Conservation (phyloP, 2,329 filamentous ascomycete species). For the Orbilia javanica region DNA sequence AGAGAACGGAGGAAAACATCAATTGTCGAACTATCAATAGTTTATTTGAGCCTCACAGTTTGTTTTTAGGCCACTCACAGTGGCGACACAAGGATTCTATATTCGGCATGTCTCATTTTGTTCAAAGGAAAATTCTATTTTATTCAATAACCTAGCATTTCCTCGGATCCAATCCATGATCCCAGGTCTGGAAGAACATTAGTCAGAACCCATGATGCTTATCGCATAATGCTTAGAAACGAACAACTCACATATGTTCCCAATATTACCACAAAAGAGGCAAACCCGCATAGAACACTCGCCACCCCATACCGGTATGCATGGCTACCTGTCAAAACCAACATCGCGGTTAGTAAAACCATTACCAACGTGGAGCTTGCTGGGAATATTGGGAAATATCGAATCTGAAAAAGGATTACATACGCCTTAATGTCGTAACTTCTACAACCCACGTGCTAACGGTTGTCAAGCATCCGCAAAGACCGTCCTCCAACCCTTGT, state of each 20-base stretch:
- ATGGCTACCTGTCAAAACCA: constrained; percentile 49
- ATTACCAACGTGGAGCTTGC: background rate
- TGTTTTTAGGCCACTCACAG: constrained; percentile 23
- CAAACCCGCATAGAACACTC: constrained; percentile 60
- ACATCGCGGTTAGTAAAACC: constrained; percentile 15
- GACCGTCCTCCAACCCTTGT: constrained; percentile 76
- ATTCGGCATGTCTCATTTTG: constrained; percentile 16
- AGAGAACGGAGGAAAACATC: background rate
- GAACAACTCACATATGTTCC: constrained; percentile 60
- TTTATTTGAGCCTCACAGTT: constrained; percentile 48
- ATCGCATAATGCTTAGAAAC: constrained; percentile 1
- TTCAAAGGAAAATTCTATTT: background rate
- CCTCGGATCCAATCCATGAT: constrained; percentile 46
- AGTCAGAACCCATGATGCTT: background rate
- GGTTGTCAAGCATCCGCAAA: constrained; percentile 76
- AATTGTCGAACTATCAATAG: constrained; percentile 8
- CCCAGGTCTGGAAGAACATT: constrained; percentile 38
- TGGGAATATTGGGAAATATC: background rate
- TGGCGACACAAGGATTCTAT: constrained; percentile 25
- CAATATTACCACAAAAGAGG: constrained; percentile 60
- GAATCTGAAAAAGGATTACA: background rate
- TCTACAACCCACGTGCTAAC: constrained; percentile 77
- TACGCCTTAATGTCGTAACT: constrained; percentile 69
- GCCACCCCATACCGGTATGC: constrained; percentile 61
- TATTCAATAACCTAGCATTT: constrained; percentile 37